A percentile compares a stretch with the other conserved stretches of the same genome.
Conservation (phyloP, 768 basidiomycete species). For the Coprinopsis cinerea region DNA sequence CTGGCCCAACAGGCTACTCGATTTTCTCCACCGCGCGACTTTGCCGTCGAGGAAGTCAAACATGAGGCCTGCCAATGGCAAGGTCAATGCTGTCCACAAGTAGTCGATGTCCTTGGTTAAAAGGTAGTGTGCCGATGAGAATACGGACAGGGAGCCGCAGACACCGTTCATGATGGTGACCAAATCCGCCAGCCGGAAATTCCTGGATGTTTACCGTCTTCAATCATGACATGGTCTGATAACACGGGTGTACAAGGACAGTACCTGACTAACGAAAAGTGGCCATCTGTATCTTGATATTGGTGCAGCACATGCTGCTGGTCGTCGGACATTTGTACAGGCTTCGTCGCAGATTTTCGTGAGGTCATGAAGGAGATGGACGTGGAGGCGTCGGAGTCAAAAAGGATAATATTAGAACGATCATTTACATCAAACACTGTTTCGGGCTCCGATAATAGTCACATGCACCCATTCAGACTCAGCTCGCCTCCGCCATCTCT, state of each 20-base stretch:
- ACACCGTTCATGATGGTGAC: conserved; percentile 99
- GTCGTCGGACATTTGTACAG: conserved; percentile 19
- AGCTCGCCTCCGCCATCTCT: conserved; percentile 1
- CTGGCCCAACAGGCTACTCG: conserved; percentile 92
- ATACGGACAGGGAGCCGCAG: conserved; percentile 93
- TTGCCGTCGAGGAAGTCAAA: conserved; percentile 99
- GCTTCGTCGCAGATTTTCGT: conserved; percentile 36
- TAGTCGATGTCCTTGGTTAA: conserved; percentile 70
- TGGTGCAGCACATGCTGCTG: conserved; percentile 57
- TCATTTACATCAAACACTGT: neutral
- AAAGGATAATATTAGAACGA: conserved; percentile 1
- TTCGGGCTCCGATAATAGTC: conserved; percentile 9
- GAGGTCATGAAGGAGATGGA: conserved; percentile 39
- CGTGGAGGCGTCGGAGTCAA: conserved; percentile 1
- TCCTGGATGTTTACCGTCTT: conserved; percentile 44
- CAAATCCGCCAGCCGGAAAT: conserved; percentile 95
- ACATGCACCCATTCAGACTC: conserved; percentile 34
- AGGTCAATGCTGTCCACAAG: conserved; percentile 80
- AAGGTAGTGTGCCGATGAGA: conserved; percentile 88
- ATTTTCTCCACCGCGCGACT: conserved; percentile 95
- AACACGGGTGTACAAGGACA: conserved; percentile 14
- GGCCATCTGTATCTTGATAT: conserved; percentile 86
- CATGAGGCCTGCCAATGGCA: conserved; percentile 90
- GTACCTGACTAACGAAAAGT: conserved; percentile 96
- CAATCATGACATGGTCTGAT: conserved; percentile 13